Percentiles rank a stretch among this genome's conserved stretches.
Conservation (phyloP, 2,329 filamentous ascomycete genomes). For the Monosporascus sp. region DNA sequence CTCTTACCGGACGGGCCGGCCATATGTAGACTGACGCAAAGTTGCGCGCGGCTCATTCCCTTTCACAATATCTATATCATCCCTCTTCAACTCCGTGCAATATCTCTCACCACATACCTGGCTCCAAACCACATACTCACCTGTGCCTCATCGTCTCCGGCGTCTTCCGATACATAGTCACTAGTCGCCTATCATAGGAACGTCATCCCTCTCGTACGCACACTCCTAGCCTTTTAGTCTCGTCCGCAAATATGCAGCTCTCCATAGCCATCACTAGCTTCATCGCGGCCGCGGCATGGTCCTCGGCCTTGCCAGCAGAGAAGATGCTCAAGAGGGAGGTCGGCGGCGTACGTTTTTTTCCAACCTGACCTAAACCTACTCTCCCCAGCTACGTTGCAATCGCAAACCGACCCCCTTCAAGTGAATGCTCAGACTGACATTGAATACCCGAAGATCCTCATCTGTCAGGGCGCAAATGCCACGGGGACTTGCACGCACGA, state of each 20-base stretch:
- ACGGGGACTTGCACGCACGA: constrained; percentile 41
- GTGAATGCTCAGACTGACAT: too few relatives aligned
- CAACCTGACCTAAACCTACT: not conserved
- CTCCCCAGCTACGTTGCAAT: too few relatives aligned
- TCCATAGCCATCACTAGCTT: constrained; percentile 15
- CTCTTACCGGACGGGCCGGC: not conserved
- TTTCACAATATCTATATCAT: too few relatives aligned
- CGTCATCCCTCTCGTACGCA: not conserved
- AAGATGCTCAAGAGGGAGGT: constrained; percentile 36
- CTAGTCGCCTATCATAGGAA: not conserved
- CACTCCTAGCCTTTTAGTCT: not conserved
- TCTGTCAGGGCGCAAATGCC: constrained; percentile 46
- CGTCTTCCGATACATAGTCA: too few relatives aligned
- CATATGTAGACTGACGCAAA: too few relatives aligned
- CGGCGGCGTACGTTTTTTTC: constrained; percentile 39
- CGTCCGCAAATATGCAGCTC: constrained; percentile 18
- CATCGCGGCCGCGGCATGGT: constrained; percentile 15
- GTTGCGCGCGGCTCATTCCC: too few relatives aligned
- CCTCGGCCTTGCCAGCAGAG: constrained; percentile 17
- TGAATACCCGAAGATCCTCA: constrained; percentile 33
- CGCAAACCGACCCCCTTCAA: too few relatives aligned
- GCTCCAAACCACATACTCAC: too few relatives aligned
- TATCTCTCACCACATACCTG: too few relatives aligned
- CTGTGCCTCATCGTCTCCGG: too few relatives aligned
- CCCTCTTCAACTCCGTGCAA: too few relatives aligned